Base-by-base conservation (phyloP, 2,329 filamentous ascomycete species). In the Monosporascus ibericus region DNA sequence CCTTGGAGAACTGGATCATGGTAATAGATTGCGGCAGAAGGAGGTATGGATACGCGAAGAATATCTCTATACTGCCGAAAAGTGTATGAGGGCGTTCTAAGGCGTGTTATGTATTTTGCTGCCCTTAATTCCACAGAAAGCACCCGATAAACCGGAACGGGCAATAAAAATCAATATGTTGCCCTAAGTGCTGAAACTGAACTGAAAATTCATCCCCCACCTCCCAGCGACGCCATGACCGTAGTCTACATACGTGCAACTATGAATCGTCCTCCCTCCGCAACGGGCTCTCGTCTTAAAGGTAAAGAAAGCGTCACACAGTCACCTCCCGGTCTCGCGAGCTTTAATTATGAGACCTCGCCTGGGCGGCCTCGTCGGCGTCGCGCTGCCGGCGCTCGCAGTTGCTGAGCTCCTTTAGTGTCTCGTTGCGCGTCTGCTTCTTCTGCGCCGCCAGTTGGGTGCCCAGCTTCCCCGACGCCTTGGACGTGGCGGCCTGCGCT, bases 401-500 rank as follows among this genome's bases (percentile, higher is more conserved):
- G 49, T 77, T 73, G 65, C 88, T 90, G 4, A 77, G 80, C 58
- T 87, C 79, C 57, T 84, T 82, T 48, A 95, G 73, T 1, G 84
- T 85, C 54, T 86, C 82, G 30, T 73, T 76, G 50, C 84, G 79
- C 8, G 87, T 90, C 72, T 89, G 83, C 61, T 82, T 84, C 72
- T 87, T 88, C 71, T 95, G 88, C 37, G 84, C 85, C 51, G 85
- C 80, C 15, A 96, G 75, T 65, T 91, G 85, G 34, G 77, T 72
- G 36, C 80, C 80, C 14, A 95, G 75, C 65, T 90, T 92, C 17
- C 88, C 85, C 61, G 83, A 82, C 47, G 72, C 72, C 70, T 74
- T 83, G 54, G 60, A 54, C 4, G 70, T 72, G 47, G 77, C 67
- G 36, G 81, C 79, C 60, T 84, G 81, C 20, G 84, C 84, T 58